Base-by-base conservation (phyloP, 345 rosid genomes). In the Acer saccharum region DNA sequence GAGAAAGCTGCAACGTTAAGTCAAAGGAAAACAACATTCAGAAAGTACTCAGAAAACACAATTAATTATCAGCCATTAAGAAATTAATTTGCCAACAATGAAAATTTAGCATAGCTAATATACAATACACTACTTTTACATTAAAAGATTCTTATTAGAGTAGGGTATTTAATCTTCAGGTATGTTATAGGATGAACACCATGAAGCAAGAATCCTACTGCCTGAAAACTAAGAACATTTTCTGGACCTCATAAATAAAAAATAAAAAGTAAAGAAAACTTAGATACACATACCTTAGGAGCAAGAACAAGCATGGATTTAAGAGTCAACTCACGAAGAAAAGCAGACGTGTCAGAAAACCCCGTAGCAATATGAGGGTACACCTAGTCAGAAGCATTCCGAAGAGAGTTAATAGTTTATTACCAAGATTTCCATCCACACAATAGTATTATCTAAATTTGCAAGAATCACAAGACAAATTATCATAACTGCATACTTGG, bases 291-390 rank as follows among this genome's bases (percentile, higher is more conserved):
- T 82, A 93, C 98, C 98, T 96, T 96, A 64, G 99, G 98, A 76
- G 98, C 95, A 83, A 96, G 86, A 78, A 91, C 86, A 78, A 96
- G 98, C 98, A 96, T 94, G 46, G 99, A 94, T 78, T 96, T 96
- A 52, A 96, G 99, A 89, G 98, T 94, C 90, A 96, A 77, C 81
- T 96, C 99, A 66, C 98, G 93, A 67, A 96, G 97, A 86, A 91
- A 91, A 62, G 98, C 95, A 75, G 97, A 91, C 39, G 97, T 86
- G 80, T 96, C 99, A 25, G 97, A 84, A 82, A 96, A 94, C 76
- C 99, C 98, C 74, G 94, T 89, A 76, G 98, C 92, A 78, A 96
- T 87, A 75, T 94, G 98, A 76, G 98, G 97, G 83, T 86, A 96
- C 76, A 93, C 97, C 98, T 94, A 83, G 77, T 77, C 46, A 81